Base-by-base conservation (phyloP, 2,329 filamentous ascomycete genomes). In the Alternaria incomplexa region DNA sequence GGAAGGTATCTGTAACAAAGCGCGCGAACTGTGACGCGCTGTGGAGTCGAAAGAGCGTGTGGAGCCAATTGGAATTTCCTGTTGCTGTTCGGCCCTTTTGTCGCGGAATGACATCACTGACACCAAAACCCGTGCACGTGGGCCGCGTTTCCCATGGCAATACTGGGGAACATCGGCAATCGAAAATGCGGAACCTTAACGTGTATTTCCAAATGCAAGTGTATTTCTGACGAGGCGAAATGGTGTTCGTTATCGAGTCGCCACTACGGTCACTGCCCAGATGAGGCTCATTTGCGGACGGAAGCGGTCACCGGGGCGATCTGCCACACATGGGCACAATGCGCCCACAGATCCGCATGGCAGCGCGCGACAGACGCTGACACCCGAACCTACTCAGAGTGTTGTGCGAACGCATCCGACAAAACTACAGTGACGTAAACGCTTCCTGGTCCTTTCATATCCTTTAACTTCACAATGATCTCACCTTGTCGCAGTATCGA, bases 1-100 rank as follows among this genome's bases (percentile, higher is more conserved):
- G 56, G 57, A 47, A 46, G 26, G 45, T 36, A 46, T 50, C 60
- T n/a, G 55, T 57, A 44, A 32, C 40, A 44, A 47, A 45, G 36
- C 50, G 54, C 48, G 54, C 13, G 28, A 25, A 45, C 12, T 63
- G 59, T 70, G 62, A 70, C 65, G 63, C 64, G 59, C 28, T 64
- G 50, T 58, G 48, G 47, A 46, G 26, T 58, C 15, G 25, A 15
- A 23, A 17, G 13, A 30, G 45, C 51, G 32, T 10, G 47, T 5
- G 13, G 3, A 53, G 26, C 56, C 56, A 58, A 53, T 58, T 58
- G 13, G 36, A 25, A 1, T n/a, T 9, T 15, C 20, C 5, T 17
- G 17, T 30, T 46, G 47, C 17, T 11, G 23, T n/a, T 45, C 47
- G 47, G 56, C 47, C 56, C 20, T 56, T 40, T 25, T 13, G 0